Evolutionary conservation across 1,284 basidiomycete species (phyloP), one percentile per base, ranked within the genome.

Genomic region (Cutaneotrichosporon sp.): DNA sequence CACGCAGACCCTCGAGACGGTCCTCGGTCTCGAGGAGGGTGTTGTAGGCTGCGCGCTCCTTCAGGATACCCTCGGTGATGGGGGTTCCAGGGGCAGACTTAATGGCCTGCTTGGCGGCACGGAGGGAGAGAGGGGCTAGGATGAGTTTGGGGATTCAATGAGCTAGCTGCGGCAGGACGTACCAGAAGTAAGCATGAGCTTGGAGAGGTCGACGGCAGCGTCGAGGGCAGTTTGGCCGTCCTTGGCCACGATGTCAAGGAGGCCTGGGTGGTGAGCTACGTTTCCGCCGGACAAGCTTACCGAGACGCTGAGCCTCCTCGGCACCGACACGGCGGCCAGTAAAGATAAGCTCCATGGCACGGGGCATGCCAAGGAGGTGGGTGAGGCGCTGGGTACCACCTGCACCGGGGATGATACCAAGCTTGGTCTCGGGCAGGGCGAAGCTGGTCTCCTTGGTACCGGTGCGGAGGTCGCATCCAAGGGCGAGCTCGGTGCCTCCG

Each of bases 371-470:
- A 10, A 97, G 75, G 19, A 96, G 75, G 38, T 89, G 82, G 2
- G 89, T 84, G 17, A 88, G 80, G 31, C 93, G 81, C 66, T 93
- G 90, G 1, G 92, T 97, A 1, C 91, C 91, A 3, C 91, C 90
- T n/a, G 90, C 91, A 44, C 92, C 92, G 12, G 92, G 92, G 52
- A 97, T 96, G 60, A 97, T 96, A 5, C 90, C 92, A 19, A 94
- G 79, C 49, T 84, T 81, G 3, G 84, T 85, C 73, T 93, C 90
- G 3, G 90, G 88, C 12, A 93, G 75, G 3, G 88, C 87, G 44
- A 93, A 57, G 17, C 35, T 43, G 10, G 59, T 85, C 72, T 87
- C 61, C 68, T 52, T 65, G 88, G 88, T 86, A 52, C 87, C 90
- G 17, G 93, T 84, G 16, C 92, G 81, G 60, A 97, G 74, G 76